A percentile compares a stretch with the other conserved stretches of the same genome.
Conservation (phyloP, 1,284 basidiomycete genomes). For the Agroathelia rolfsii region DNA sequence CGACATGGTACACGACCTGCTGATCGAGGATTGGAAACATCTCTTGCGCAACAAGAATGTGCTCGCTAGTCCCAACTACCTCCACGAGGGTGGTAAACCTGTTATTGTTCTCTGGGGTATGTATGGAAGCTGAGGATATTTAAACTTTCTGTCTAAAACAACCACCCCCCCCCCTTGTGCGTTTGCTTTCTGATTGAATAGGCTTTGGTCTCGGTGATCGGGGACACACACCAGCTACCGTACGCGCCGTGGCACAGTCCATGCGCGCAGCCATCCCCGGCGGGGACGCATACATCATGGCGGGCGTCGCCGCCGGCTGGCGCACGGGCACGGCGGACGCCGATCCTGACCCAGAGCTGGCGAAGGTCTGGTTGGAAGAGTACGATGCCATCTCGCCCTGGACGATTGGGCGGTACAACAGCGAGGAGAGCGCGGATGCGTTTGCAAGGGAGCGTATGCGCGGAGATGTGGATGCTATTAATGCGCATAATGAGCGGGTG, state of each 20-base stretch:
- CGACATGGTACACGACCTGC: conserved; percentile 44
- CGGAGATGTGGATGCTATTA: conserved; percentile 50
- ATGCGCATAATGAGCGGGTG: conserved; percentile 35
- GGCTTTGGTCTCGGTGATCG: conserved; percentile 59
- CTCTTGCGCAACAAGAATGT: conserved; percentile 49
- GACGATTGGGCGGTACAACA: conserved; percentile 58
- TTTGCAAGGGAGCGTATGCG: conserved; percentile 53
- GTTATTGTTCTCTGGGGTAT: conserved; percentile 64
- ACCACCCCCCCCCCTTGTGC: background rate
- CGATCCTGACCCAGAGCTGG: conserved; percentile 51
- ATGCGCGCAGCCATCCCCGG: conserved; percentile 54
- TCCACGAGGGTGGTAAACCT: conserved; percentile 53
- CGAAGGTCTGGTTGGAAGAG: conserved; percentile 55
- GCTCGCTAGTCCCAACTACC: conserved; percentile 60
- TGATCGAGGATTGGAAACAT: conserved; percentile 62
- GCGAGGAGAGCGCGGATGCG: conserved; percentile 44
- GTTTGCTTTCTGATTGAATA: conserved; percentile 17
- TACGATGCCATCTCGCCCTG: conserved; percentile 72
- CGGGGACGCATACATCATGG: conserved; percentile 64
- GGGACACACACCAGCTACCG: conserved; percentile 49
- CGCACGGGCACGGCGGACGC: conserved; percentile 56
- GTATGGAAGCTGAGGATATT: too few species aligned
- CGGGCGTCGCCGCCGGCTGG: conserved; percentile 60
- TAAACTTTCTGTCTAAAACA: too few species aligned
- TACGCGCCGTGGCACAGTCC: conserved; percentile 42